Evolutionary conservation across 495 filamentous ascomycete species (phyloP), one percentile per base, ranked within the genome.

Genomic region (Trypethelium eluteriae): DNA sequence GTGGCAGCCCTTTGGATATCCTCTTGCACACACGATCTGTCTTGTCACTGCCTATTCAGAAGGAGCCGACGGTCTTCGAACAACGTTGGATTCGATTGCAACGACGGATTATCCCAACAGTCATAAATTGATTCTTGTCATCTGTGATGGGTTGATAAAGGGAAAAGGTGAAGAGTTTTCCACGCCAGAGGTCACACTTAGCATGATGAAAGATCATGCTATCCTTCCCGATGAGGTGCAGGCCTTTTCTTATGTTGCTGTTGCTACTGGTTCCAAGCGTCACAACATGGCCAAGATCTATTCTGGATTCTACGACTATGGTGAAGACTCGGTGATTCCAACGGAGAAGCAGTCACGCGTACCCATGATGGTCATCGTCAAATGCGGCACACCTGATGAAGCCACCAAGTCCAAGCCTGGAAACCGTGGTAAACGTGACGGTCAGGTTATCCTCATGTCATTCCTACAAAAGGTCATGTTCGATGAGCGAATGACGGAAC

Each of bases 391-490:
- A 4, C 91, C 90, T 18, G 91, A 90, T 38, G 95, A 99, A 77
- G 81, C 84, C 35, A 82, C 76, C 38, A 85, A 87, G 68, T 79
- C 88, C 41, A 99, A 98, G 76, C 91, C 95, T 2, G 95, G 95
- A 67, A 99, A 99, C 76, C 86, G 95, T 71, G 95, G 95, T 72
- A 99, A 99, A 80, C 88, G 95, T 75, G 95, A 99, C 82, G 93
- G 89, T 78, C 95, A 99, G 77, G 97, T 99, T 74, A 93, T 99
- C 71, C 79, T 99, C 62, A 99, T 99, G 95, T 96, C 92, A 25
- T 99, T 99, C 83, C 80, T 99, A 71, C 95, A 99, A 76, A 99
- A 99, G 78, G 94, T 99, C 69, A 99, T 99, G 95, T 99, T 99
- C 74, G 95, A 99, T 75, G 95, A 99, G 77, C 89, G 95, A 46